Base-by-base conservation (phyloP, 176 grass and related monocot species). In the Echinochloa phyllopogon region DNA sequence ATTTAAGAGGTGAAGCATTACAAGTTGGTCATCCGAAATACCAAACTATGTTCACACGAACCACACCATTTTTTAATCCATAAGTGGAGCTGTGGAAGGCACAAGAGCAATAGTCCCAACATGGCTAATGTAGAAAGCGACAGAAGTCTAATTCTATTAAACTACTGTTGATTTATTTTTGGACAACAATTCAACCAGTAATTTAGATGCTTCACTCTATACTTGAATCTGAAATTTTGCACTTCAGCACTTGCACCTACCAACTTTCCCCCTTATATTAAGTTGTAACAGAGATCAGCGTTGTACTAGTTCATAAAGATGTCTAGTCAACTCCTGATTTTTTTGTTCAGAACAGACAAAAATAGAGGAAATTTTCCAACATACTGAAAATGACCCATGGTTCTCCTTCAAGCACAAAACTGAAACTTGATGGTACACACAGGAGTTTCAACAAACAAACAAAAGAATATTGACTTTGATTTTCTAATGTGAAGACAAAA, bases 391-490 rank as follows among this genome's bases (percentile, higher is more conserved):
- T 72, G 65, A 21, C 12, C 29, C 21, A 8, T 40, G 55, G 27
- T 52, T 27, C 15, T 6, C 23, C 47, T 44, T 36, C 10, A 65
- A 56, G 58, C 45, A 65, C 48, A n/a, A 69, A n/a, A 50, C 57
- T 44, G 10, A 87, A 50, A 59, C 38, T 5, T 56, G 24, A 45
- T 80, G 47, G 40, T 60, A 45, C 33, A 68, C 40, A 4, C 18
- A 58, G 61, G 38, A 70, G 60, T 41, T 84, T 65, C 52, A 49
- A 75, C 69, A 89, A 76, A 69, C 33, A 52, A 41, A 38, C 67
- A 48, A 39, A 65, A 75, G 13, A 75, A 17, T 56, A 11, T 12
- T 56, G 50, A 53, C 49, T 75, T 39, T 56, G 9, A 8, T 37
- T 33, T 37, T 49, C 6, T 42, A 48, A 50, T 21, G 10, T 0